Base-by-base conservation (phyloP, 345 rosid species). In the Acer saccharum region DNA sequence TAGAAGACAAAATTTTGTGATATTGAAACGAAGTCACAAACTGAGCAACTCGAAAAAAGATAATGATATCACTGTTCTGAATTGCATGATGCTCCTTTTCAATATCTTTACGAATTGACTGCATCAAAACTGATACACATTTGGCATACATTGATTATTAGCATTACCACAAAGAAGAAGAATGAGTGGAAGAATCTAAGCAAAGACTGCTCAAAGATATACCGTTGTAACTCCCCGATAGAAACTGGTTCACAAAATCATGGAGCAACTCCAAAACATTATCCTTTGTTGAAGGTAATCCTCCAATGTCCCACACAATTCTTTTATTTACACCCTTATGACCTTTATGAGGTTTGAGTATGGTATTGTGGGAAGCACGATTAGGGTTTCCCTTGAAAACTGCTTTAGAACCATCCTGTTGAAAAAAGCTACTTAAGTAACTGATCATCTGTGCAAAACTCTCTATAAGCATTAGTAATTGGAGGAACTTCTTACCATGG, bases 191-290 rank as follows among this genome's bases (percentile, higher is more conserved):
- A 76, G 2, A 9, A 65, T 74, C 18, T 52, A 79, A 79, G 55
- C n/a, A 18, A 21, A 23, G 72, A 61, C 29, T 68, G 65, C 41
- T 71, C 58, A 74, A 68, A 43, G 29, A 77, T 68, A 41, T 91
- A 94, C 99, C 97, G 84, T 91, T 96, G 85, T 91, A 96, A 63
- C 95, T 93, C 54, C 98, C 94, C 41, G 92, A 85, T 71, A 96
- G 82, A 83, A 96, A 90, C 81, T 94, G 97, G 73, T 85, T 87
- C 78, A 91, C 68, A 81, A 96, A 91, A 86, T 89, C 95, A 84
- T 91, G 91, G 78, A 94, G 88, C 87, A 88, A 75, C 78, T 81
- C 85, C 82, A 92, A 74, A 83, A 89, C 82, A 39, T 82, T 86
- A 68, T 81, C 88, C 81, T 84, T 88, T 39, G 81, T 82, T 77